phyloP scores from a whole-genome alignment of 768 basidiomycete genomes.

The Mycena olivaceomarginata region DNA sequence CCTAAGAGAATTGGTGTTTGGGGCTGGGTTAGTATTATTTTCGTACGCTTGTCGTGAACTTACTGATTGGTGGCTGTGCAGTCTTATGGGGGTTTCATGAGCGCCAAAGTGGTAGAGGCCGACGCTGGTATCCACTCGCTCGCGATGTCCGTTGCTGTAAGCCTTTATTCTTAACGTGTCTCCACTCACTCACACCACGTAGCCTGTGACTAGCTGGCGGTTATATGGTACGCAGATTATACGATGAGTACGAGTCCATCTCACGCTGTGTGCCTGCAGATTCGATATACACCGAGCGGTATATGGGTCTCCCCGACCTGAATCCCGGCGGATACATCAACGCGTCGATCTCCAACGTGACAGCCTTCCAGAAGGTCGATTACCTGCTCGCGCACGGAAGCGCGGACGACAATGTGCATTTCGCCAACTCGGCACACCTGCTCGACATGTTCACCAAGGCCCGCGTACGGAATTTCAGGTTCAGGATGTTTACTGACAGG shows the following conservation, averaged over 20 bases:
- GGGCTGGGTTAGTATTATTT: constrained; percentile 89
- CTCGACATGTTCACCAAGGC: constrained; percentile 94
- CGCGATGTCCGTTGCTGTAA: constrained; percentile 92
- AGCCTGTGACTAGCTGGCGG: constrained; percentile 94
- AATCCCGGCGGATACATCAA: constrained; percentile 94
- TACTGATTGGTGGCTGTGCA: constrained; percentile 51
- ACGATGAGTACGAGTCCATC: constrained; percentile 10
- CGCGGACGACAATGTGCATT: constrained; percentile 98
- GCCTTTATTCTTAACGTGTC: constrained; percentile 52
- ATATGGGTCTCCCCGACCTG: constrained; percentile 89
- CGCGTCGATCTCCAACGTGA: constrained; percentile 91
- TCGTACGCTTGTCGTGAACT: constrained; percentile 24
- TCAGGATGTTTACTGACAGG: constrained; percentile 99
- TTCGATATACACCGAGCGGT: constrained; percentile 97
- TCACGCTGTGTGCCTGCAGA: constrained; percentile 69
- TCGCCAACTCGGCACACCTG: constrained; percentile 91
- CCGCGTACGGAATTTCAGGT: constrained; percentile 84
- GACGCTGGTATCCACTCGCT: constrained; percentile 93
- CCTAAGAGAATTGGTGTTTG: constrained; percentile 93
- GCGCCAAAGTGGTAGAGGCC: constrained; percentile 93
- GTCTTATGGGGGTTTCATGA: constrained; percentile 99
- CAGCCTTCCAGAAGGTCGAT: constrained; percentile 87
- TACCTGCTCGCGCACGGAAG: constrained; percentile 94
- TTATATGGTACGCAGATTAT: constrained; percentile 76
- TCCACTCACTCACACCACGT: constrained; percentile 37